A percentile compares a stretch with the other conserved stretches of the same genome.
Conservation (phyloP, 768 basidiomycete species). For the Steccherinum ochraceum region DNA sequence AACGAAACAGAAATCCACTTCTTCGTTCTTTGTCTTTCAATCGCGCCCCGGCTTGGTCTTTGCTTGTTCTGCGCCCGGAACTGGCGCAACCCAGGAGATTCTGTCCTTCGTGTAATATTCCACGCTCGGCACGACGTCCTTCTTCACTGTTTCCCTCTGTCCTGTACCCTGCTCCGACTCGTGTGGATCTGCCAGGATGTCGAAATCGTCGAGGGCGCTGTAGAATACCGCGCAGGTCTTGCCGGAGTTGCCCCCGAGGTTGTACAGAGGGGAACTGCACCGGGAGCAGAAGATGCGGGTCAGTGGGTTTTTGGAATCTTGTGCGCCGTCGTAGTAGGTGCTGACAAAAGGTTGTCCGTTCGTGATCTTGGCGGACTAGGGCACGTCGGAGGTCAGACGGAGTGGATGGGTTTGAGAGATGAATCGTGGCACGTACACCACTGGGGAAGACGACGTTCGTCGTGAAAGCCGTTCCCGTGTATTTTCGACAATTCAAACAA, state of each 20-base stretch:
- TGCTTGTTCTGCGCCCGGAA: neutral
- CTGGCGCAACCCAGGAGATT: neutral
- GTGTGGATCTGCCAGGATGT: neutral
- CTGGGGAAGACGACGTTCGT: slow-evolving; percentile 1
- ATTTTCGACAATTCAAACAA: neutral
- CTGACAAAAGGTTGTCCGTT: neutral
- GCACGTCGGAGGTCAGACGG: neutral
- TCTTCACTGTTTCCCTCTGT: too few relatives aligned
- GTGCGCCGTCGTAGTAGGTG: neutral
- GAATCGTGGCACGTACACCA: neutral
- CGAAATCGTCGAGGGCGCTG: slow-evolving; percentile 1
- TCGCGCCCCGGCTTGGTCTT: neutral
- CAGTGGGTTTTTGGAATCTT: neutral
- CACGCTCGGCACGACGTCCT: neutral
- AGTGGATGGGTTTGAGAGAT: neutral
- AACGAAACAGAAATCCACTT: too few relatives aligned
- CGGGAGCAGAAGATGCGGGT: slow-evolving; percentile 1
- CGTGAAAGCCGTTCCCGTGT: neutral
- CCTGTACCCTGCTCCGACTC: too few relatives aligned
- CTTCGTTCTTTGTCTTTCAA: neutral
- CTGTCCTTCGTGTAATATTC: slow-evolving; percentile 3
- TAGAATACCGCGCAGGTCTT: slow-evolving; percentile 1
- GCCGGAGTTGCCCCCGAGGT: neutral
- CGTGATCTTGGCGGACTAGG: neutral
- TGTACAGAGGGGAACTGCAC: slow-evolving; percentile 1